Evolutionary conservation across 2,329 filamentous ascomycete genomes (phyloP).

Genomic region (Paramyrothecium sp.): DNA sequence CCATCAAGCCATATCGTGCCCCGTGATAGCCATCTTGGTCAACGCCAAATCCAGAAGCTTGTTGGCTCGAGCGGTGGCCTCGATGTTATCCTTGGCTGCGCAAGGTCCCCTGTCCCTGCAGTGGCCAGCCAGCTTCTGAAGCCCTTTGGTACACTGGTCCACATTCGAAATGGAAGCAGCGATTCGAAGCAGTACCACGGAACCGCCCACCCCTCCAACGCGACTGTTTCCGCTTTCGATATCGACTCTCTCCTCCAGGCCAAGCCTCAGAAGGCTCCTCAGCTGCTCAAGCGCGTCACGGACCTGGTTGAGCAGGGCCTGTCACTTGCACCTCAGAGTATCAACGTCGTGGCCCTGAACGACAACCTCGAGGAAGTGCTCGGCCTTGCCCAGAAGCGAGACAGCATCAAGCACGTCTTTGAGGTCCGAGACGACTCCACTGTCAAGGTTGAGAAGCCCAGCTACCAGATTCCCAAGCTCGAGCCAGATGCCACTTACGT

Average conservation of each 20-base stretch:
- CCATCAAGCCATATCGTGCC: slow-evolving; percentile 4
- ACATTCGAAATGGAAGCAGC: neutral
- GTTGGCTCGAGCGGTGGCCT: neutral
- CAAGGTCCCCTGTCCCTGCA: neutral
- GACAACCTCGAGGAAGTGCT: neutral
- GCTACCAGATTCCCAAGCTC: slow-evolving; percentile 3
- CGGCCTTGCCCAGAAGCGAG: neutral
- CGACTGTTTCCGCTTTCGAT: slow-evolving; percentile 1
- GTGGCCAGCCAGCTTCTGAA: slow-evolving; percentile 1
- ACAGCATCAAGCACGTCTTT: neutral
- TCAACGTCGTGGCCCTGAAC: neutral
- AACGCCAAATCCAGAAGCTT: slow-evolving; percentile 1
- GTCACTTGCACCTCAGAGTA: neutral
- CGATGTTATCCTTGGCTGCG: slow-evolving; percentile 5
- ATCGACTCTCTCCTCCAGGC: slow-evolving; percentile 3
- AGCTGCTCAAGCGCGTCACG: neutral
- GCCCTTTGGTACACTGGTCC: slow-evolving; percentile 4
- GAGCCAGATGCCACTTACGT: slow-evolving; percentile 8
- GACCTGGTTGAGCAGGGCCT: neutral
- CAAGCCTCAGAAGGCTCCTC: neutral
- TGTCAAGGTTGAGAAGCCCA: slow-evolving; percentile 1
- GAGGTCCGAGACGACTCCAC: neutral
- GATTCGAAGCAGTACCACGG: neutral
- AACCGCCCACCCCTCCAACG: slow-evolving; percentile 1
- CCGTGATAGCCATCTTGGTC: slow-evolving; percentile 1